Conservation (phyloP, 2,329 filamentous ascomycete species). For the Colletotrichum euphorbiae region DNA sequence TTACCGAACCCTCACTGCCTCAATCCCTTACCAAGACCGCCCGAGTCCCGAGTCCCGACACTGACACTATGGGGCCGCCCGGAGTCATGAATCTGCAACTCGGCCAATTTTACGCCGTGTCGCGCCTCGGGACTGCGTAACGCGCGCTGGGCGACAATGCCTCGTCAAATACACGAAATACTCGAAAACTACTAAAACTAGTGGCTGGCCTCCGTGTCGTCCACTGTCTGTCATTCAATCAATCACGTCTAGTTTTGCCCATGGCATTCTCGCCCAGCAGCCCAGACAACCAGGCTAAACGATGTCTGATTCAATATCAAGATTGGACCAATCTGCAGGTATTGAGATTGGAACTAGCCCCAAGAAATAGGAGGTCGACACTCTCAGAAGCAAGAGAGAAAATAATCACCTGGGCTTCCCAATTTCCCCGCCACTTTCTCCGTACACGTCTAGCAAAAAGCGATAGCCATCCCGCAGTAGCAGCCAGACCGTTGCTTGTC, state of each 20-base stretch:
- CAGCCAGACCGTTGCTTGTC: constrained; percentile 28
- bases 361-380: neutral
- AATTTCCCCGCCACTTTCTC: constrained; percentile 14
- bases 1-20: constrained; percentile 5
- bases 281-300: neutral
- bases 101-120: constrained; percentile 32
- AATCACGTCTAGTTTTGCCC: neutral
- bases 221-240: neutral
- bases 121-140: constrained; percentile 15
- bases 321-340: neutral
- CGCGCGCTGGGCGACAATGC: constrained; percentile 13
- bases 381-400: neutral
- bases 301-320: neutral
- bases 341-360: neutral
- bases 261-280: neutral
- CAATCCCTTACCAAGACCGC: constrained; percentile 12
- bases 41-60: too few relatives aligned
- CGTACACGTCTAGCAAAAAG: neutral
- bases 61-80: constrained; percentile 9
- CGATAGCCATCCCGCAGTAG: neutral
- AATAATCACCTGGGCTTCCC: neutral
- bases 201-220: neutral
- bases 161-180: neutral
- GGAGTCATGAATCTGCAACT: constrained; percentile 27
- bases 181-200: neutral